A percentile compares a stretch with the other conserved stretches of the same genome.
phyloP scores from a whole-genome alignment of 495 filamentous ascomycete genomes.

The Evernia prunastri region DNA sequence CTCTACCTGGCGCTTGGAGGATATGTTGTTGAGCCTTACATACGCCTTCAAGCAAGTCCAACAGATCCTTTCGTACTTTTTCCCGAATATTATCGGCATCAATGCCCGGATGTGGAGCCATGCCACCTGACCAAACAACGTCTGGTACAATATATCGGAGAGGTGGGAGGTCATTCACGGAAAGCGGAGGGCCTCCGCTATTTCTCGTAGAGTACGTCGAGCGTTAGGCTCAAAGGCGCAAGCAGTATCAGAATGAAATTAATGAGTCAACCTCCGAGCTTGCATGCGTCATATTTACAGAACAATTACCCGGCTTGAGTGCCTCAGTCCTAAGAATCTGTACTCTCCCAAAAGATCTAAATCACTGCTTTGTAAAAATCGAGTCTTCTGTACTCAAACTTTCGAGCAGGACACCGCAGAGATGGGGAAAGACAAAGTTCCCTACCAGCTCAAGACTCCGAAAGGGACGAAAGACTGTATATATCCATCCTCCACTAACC shows the following conservation, averaged over 20 bases:
- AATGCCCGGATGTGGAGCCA: slow-evolving; percentile 66
- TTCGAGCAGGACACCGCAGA: slow-evolving; percentile 13
- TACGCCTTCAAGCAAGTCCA: slow-evolving; percentile 86
- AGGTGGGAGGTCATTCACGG: neutral
- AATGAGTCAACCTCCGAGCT: slow-evolving; percentile 7
- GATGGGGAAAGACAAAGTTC: slow-evolving; percentile 33
- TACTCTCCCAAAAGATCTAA: neutral
- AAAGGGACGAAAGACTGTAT: slow-evolving; percentile 45
- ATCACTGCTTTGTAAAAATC: neutral
- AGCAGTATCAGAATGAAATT: slow-evolving; percentile 17
- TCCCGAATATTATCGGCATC: slow-evolving; percentile 76
- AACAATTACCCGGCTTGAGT: slow-evolving; percentile 16
- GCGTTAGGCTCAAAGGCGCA: neutral
- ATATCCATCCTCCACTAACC: slow-evolving; percentile 26
- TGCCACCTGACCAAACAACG: slow-evolving; percentile 19
- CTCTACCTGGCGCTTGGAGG: slow-evolving; percentile 28
- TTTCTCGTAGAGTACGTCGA: neutral
- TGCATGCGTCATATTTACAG: slow-evolving; percentile 19
- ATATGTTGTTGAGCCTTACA: slow-evolving; percentile 46
- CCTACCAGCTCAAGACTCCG: slow-evolving; percentile 44
- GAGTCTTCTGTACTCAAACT: neutral
- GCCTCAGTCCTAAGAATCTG: neutral
- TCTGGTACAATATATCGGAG: neutral
- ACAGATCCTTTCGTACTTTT: slow-evolving; percentile 75
- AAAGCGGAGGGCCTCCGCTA: neutral